Conservation (phyloP, 2,329 filamentous ascomycete species). For the Cercospora sp. region DNA sequence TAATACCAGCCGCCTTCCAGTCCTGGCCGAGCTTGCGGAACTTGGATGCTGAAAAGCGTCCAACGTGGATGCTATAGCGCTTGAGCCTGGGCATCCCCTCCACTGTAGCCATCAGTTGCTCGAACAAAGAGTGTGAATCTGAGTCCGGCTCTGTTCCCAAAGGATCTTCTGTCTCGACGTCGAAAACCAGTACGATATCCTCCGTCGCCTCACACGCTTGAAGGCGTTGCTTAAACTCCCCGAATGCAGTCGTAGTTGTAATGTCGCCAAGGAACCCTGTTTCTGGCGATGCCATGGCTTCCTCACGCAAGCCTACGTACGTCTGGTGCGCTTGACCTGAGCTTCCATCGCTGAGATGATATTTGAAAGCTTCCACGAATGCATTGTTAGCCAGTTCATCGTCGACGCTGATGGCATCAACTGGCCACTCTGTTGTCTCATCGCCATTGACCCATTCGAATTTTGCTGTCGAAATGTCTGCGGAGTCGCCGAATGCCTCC, state of each 20-base stretch:
- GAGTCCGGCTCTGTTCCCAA: neutral
- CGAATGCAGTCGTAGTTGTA: neutral
- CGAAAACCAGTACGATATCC: neutral
- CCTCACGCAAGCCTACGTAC: neutral
- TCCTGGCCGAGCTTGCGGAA: neutral
- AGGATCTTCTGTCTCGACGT: neutral
- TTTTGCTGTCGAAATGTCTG: neutral
- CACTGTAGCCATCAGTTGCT: neutral
- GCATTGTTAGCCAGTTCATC: neutral
- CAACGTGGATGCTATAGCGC: neutral
- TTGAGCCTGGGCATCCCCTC: neutral
- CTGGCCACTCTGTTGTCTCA: neutral
- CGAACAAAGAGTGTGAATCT: neutral
- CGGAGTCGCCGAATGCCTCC: too few species aligned
- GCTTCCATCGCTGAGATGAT: neutral
- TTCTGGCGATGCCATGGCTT: neutral
- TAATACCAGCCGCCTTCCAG: neutral
- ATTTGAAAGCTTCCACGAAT: neutral
- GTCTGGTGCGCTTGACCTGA: neutral
- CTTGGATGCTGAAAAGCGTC: neutral
- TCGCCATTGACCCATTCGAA: neutral
- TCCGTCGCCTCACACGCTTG: neutral
- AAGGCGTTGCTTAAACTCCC: neutral
- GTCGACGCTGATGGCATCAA: neutral
- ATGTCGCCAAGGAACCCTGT: neutral